These are phyloP conservation scores for Eragrostis tef DNA, from an alignment of 202 grass and related monocot genomes.

Conservation along the genomic window DNA sequence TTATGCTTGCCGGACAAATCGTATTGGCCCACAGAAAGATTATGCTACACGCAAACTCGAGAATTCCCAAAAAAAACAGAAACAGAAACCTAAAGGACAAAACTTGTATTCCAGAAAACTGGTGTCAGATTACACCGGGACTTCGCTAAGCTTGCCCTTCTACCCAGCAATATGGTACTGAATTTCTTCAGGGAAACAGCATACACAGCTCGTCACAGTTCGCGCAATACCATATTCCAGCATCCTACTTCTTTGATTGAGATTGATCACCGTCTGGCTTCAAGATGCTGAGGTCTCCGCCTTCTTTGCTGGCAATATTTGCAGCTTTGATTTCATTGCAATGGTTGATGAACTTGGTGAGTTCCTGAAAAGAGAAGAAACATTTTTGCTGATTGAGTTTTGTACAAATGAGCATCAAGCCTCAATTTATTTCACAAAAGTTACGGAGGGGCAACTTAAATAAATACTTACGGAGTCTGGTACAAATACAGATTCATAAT, in stretches of 20 bases:
- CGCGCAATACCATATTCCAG: background rate
- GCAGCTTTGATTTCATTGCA: conserved; percentile 88
- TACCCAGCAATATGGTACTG: background rate
- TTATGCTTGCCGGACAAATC: background rate
- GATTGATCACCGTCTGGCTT: conserved; percentile 52
- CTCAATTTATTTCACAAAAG: background rate
- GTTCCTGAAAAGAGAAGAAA: conserved; percentile 56
- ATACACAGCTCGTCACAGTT: background rate
- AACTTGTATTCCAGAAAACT: conserved; percentile 15
- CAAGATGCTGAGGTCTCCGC: conserved; percentile 68
- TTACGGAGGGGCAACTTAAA: background rate
- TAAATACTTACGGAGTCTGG: background rate
- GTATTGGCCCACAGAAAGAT: background rate
- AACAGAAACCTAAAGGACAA: background rate
- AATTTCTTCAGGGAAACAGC: conserved; percentile 25
- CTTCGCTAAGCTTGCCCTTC: conserved; percentile 2
- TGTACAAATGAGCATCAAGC: background rate
- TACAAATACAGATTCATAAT: background rate
- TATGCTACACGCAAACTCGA: background rate
- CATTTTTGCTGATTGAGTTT: background rate
- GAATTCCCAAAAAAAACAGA: background rate
- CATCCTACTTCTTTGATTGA: conserved; percentile 64
- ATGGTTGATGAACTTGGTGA: conserved; percentile 96
- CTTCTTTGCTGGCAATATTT: conserved; percentile 88
- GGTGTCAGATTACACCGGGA: conserved; percentile 15